These are phyloP conservation scores for Venturia aucupariae DNA, from an alignment of 2,329 filamentous ascomycete species.

Conservation along the genomic window DNA sequence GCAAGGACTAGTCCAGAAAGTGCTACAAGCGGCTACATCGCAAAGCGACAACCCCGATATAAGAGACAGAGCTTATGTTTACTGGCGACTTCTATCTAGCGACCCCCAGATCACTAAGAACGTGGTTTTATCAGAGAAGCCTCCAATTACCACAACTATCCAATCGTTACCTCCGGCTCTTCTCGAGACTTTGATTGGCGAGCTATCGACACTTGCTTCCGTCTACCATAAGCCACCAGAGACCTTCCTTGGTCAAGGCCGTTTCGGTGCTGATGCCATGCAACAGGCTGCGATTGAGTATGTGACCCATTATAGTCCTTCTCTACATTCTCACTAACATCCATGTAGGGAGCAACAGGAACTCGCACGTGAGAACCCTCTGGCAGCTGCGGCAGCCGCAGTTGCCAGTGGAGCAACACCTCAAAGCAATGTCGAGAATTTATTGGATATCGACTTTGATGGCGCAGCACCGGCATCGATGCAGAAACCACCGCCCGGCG, in stretches of 20 bases:
- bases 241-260: slow-evolving; percentile 93
- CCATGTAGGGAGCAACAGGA: slow-evolving; percentile 65
- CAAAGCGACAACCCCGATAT: slow-evolving; percentile 98
- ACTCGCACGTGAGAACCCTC: slow-evolving; percentile 86
- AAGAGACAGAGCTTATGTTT: slow-evolving; percentile 91
- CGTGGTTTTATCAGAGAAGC: slow-evolving; percentile 88
- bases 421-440: slow-evolving; percentile 81
- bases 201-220: slow-evolving; percentile 89
- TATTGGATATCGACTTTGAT: slow-evolving; percentile 94
- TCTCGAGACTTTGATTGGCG: slow-evolving; percentile 79
- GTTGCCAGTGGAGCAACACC: slow-evolving; percentile 48
- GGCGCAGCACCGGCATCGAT: slow-evolving; percentile 84
- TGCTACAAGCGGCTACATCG: slow-evolving; percentile 82
- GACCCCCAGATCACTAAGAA: slow-evolving; percentile 87
- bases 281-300: slow-evolving; percentile 88
- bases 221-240: slow-evolving; percentile 98
- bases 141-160: slow-evolving; percentile 89
- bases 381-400: slow-evolving; percentile 70
- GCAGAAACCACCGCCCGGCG: slow-evolving; percentile 50
- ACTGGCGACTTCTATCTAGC: slow-evolving; percentile 92
- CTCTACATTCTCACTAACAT: slow-evolving; percentile 10
- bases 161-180: slow-evolving; percentile 74
- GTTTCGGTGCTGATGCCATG: slow-evolving; percentile 87
- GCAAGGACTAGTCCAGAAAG: slow-evolving; percentile 85
- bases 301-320: slow-evolving; percentile 20